phyloP scores from a whole-genome alignment of 257 asterid genomes.

The Ehretia macrophylla region DNA sequence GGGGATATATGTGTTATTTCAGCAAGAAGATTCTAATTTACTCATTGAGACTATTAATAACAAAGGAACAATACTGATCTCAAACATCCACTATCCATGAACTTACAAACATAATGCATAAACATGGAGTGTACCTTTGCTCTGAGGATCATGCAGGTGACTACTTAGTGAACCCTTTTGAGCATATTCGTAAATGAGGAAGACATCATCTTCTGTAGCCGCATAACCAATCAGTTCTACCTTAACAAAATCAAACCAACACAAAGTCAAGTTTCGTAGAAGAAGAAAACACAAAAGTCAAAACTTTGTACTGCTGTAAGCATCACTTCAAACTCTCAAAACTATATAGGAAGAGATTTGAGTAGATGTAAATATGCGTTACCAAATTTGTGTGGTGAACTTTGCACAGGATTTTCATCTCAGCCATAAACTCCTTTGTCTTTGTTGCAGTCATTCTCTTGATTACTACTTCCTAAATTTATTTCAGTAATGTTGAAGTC shows the following conservation, averaged over 20 bases:
- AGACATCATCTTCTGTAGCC: conserved; percentile 71
- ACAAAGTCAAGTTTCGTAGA: conserved; percentile 21
- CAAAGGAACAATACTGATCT: no score
- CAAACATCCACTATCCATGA: no score
- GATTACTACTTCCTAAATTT: conserved; percentile 81
- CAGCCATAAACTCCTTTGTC: conserved; percentile 86
- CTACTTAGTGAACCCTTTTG: conserved; percentile 88
- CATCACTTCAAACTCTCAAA: no score
- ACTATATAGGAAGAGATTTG: not conserved
- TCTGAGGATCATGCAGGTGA: conserved; percentile 90
- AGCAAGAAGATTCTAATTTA: no score
- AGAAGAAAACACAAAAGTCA: conserved; percentile 1
- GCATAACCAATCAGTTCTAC: conserved; percentile 96
- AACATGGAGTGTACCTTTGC: conserved; percentile 48
- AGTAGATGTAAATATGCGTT: conserved; percentile 19
- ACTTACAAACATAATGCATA: no score
- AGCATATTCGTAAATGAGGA: conserved; percentile 86
- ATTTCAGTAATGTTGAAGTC: conserved; percentile 2
- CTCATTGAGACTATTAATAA: no score
- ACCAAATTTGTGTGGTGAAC: conserved; percentile 98
- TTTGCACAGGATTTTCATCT: conserved; percentile 96
- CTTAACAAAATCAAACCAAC: conserved; percentile 44
- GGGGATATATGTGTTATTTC: no score
- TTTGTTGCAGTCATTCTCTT: conserved; percentile 93
- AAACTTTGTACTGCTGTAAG: conserved; percentile 6